These are phyloP conservation scores for Geranium brycei DNA, from an alignment of 345 rosid species.

Conservation along the genomic window DNA sequence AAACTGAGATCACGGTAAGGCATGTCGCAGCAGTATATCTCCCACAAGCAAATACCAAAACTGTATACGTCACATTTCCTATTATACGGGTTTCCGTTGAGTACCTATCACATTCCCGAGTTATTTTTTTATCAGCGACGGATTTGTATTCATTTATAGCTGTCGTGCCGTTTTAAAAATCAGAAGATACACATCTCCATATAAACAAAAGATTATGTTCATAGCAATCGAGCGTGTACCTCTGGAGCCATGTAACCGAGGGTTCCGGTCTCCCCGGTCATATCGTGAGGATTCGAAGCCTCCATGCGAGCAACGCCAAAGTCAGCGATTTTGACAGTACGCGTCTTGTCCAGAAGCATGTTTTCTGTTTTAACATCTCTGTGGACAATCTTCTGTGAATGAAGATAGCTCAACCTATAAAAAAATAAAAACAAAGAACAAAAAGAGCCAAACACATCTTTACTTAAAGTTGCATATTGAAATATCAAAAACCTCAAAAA, in stretches of 20 bases:
- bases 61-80: slow-evolving; percentile 95
- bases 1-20: slow-evolving; percentile 97
- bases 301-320: slow-evolving; percentile 97
- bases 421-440: neutral
- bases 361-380: slow-evolving; percentile 98
- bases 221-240: slow-evolving; percentile 25
- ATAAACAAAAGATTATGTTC: neutral
- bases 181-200: too few species aligned
- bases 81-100: slow-evolving; percentile 83
- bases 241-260: slow-evolving; percentile 99
- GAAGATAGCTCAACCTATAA: slow-evolving; percentile 83
- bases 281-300: slow-evolving; percentile 94
- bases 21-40: slow-evolving; percentile 98
- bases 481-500: neutral
- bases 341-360: slow-evolving; percentile 83
- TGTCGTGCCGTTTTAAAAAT: too few species aligned
- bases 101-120: slow-evolving; percentile 37
- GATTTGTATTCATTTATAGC: too few species aligned
- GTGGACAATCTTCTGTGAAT: slow-evolving; percentile 79
- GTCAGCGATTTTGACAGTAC: slow-evolving; percentile 84
- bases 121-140: neutral
- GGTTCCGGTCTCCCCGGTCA: slow-evolving; percentile 99
- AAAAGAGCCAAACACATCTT: neutral
- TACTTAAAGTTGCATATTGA: neutral
- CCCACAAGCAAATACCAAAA: slow-evolving; percentile 96